Evolutionary conservation across 2,329 filamentous ascomycete species (phyloP), one percentile per base, ranked within the genome.

Genomic region (Zymoseptoria pseudotritici): DNA sequence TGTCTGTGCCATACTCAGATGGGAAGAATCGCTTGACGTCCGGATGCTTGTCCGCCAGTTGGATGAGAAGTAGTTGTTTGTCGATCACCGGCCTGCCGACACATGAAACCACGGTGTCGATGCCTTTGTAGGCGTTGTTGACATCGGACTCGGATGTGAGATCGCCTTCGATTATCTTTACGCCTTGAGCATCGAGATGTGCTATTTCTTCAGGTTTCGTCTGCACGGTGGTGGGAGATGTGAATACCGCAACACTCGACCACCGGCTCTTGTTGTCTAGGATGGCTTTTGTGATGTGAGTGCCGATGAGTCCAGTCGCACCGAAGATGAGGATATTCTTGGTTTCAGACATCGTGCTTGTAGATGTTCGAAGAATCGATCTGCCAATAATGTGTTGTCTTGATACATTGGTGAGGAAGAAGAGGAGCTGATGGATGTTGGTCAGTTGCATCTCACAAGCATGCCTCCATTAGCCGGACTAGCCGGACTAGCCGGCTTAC

Each of bases 1-100:
- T 82, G 67, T 86, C 86, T 1, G 83, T 88, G 58, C 83, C 84
- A 68, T 85, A 89, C 70, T 89, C 86, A 7, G 83, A 86, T 0
- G 86, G 86, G 63, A 87, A 82, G 75, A 89, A 87, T 77, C 83
- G 83, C 63, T 80, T 79, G 31, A 89, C 81, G 22, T 73, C 78
- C 2, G 75, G 71, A 0, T 79, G 79, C 57, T 78, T 72, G 49
- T 83, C 82, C 11, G 86, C 86, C 22, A 86, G 75, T 51, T 76
- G 75, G 56, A 90, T 80, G n/a, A 89, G 78, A 2, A 80, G 74
- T 59, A 86, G 81, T 67, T 90, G 87, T 8, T 79, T 73, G 21
- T 80, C 77, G 17, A 90, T 81, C 0, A 80, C 83, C n/a, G 78
- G 79, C 55, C 87, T 79, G 2, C 87, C 87, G 1, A 90, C 78